phyloP scores from a whole-genome alignment of 106 monocot species.

The Alisma plantagoaquatica region DNA sequence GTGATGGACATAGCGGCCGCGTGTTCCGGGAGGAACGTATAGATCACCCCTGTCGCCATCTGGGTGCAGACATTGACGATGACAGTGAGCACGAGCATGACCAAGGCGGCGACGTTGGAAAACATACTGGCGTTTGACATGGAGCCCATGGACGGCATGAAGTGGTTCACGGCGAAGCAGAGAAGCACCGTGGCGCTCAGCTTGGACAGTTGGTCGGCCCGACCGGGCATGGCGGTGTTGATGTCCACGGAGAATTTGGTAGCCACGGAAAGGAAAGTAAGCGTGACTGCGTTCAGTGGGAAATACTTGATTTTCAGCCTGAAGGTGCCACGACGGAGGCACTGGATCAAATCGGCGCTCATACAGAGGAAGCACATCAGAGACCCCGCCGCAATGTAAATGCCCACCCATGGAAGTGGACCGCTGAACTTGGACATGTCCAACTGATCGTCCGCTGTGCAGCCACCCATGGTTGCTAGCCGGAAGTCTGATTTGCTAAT shows the following conservation, averaged over 20 bases:
- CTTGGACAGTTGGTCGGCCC: too few relatives aligned
- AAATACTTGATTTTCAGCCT: conserved; percentile 8
- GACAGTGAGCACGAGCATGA: conserved; percentile 7
- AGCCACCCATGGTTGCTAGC: conserved; percentile 4
- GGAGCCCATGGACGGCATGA: conserved; percentile 5
- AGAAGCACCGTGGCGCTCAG: conserved; percentile 7
- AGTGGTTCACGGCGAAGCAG: neutral
- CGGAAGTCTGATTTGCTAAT: too few relatives aligned
- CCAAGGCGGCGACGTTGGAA: conserved; percentile 7
- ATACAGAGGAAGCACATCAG: conserved; percentile 2
- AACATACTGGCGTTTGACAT: conserved; percentile 1
- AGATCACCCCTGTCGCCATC: conserved; percentile 8
- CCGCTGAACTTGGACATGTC: conserved; percentile 4
- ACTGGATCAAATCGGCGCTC: neutral
- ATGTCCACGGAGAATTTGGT: too few relatives aligned
- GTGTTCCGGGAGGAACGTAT: conserved; percentile 3
- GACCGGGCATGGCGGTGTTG: too few relatives aligned
- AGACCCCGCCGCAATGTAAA: conserved; percentile 9
- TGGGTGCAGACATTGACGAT: conserved; percentile 10
- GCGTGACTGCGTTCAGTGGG: conserved; percentile 17
- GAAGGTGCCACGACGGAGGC: conserved; percentile 8
- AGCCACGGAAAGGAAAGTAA: too few relatives aligned
- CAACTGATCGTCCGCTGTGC: neutral
- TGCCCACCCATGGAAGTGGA: conserved; percentile 9
- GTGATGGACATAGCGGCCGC: neutral